Base-by-base conservation (phyloP, 2,329 filamentous ascomycete species). In the Fusarium sp. region DNA sequence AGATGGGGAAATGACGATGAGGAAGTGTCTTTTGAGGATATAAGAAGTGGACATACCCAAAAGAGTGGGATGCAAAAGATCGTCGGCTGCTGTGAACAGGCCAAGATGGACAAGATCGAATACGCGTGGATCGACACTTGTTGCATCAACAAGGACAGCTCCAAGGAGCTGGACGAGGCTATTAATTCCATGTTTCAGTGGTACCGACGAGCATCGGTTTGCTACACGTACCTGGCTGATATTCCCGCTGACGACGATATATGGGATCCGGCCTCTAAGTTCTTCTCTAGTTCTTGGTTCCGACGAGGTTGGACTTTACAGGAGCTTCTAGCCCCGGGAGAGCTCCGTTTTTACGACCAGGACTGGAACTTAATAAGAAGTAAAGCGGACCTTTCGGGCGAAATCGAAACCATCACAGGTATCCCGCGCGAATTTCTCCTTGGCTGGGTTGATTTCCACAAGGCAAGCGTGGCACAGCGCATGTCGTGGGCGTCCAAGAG, bases 171-270 rank as follows among this genome's bases (percentile, higher is more conserved):
- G 0, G 54, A 59, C 0, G 58, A 61, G 14, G 45, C 58, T 2
- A 61, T 61, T 3, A 59, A 59, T 7, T 59, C 58, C 3, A 61
- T 61, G 44, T 61, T 59, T 2, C 44, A 52, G 8, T 61, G 58
- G 58, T 61, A 61, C 22, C 18, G 20, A 1, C 17, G 7, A 14
- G 54, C 58, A 0, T 17, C 20, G 2, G 26, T 52, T 3, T 61
- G 44, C 6, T 59, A 59, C 13, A 61, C 58, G 0, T 61, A 61
- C 15, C 43, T 61, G 26, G 34, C 5, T 0, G 58, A 61, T 2
- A 26, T 61, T 6, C 33, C 36, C 2, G 3, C n/a, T 3, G 24
- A 20, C 1, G 38, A 60, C 1, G 13, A 61, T 18, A 8, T 45
- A 7, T 40, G 58, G 45, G 44, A 52, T 4, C 26, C 54, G 4